Percentiles rank a stretch among this genome's conserved stretches.
Evolutionary conservation across 352 stramenopile species (phyloP).

Genomic region (Globisporangium spiculum): DNA sequence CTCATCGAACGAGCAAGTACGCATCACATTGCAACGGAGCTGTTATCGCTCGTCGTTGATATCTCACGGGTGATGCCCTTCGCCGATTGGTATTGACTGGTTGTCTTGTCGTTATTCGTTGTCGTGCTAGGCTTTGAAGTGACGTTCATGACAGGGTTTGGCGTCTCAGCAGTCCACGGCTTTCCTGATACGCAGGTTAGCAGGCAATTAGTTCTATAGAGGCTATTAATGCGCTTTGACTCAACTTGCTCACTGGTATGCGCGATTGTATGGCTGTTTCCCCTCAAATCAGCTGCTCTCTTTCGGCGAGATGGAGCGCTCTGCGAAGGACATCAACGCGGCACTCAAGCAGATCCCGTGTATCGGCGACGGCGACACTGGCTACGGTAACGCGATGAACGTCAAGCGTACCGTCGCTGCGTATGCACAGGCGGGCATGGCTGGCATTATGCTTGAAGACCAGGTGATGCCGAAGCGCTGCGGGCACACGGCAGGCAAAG

Average conservation of each 20-base stretch:
- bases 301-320: constrained; percentile 59
- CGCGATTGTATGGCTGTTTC: neutral
- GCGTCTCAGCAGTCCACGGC: constrained; percentile 82
- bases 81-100: neutral
- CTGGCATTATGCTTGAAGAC: constrained; percentile 94
- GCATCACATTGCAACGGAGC: neutral
- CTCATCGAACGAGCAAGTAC: constrained; percentile 75
- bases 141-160: constrained; percentile 94
- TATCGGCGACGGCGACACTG: constrained; percentile 88
- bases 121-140: constrained; percentile 66
- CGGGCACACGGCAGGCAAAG: constrained; percentile 91
- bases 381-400: constrained; percentile 94
- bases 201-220: neutral
- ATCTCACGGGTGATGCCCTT: neutral
- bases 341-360: constrained; percentile 47
- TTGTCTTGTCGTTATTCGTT: neutral
- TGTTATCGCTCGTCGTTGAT: neutral
- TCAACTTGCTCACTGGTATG: neutral
- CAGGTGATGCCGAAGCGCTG: constrained; percentile 92
- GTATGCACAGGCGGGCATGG: constrained; percentile 90
- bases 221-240: neutral
- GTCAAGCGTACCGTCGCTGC: constrained; percentile 91
- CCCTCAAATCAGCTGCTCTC: constrained; percentile 57
- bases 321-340: constrained; percentile 41
- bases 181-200: constrained; percentile 78